These are phyloP conservation scores for Gillenia trifoliata DNA, from an alignment of 306 rosid genomes.

Conservation along the genomic window DNA sequence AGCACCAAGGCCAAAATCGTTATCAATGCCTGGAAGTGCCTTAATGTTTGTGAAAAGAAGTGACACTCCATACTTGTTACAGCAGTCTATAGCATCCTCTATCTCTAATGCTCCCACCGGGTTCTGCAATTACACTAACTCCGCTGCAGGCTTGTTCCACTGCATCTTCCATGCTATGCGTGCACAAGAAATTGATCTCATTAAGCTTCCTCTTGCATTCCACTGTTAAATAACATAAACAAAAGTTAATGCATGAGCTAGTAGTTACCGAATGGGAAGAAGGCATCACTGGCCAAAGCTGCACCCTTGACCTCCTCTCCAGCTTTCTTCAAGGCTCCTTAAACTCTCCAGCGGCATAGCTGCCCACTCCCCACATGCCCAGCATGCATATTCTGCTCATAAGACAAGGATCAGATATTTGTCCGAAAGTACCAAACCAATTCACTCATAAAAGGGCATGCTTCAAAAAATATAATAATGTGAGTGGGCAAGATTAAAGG, in stretches of 20 bases:
- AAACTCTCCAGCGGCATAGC: constrained; percentile 89
- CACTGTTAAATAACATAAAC: background rate
- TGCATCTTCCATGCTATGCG: constrained; percentile 95
- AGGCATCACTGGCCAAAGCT: constrained; percentile 95
- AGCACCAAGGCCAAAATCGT: background rate
- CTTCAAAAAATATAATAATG: background rate
- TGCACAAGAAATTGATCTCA: background rate
- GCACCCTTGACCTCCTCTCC: constrained; percentile 83
- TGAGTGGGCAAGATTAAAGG: background rate
- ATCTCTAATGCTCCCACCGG: too few species aligned
- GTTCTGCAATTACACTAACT: too few species aligned
- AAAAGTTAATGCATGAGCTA: background rate
- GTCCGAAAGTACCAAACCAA: background rate
- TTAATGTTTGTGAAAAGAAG: constrained; percentile 70
- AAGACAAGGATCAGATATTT: constrained; percentile 15
- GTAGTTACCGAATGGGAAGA: constrained; percentile 87
- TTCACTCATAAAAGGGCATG: background rate
- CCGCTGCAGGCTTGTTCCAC: constrained; percentile 97
- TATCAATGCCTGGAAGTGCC: constrained; percentile 85
- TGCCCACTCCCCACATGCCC: constrained; percentile 99
- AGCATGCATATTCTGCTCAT: constrained; percentile 74
- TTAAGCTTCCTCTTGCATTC: background rate
- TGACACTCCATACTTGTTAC: constrained; percentile 78
- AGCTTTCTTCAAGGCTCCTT: constrained; percentile 78
- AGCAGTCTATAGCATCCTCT: too few species aligned